Evolutionary conservation across 441 rosid species (phyloP).

Genomic region (Syzygium malaccense): DNA sequence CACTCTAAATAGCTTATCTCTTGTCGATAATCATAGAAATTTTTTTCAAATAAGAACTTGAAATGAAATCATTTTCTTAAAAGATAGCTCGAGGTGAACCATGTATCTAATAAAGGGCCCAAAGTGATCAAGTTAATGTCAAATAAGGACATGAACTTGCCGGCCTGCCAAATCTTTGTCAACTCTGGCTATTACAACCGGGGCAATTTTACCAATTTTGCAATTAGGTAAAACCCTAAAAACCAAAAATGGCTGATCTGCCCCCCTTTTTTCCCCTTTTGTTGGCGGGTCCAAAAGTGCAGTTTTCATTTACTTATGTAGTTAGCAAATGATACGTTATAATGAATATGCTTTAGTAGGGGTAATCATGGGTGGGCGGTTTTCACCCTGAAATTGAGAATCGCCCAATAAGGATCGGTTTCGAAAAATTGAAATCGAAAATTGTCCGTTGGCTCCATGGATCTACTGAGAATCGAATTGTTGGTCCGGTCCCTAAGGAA

Average conservation of each 20-base stretch:
- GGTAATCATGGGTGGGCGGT: too few species aligned
- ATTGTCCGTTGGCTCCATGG: too few species aligned
- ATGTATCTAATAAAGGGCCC: too few species aligned
- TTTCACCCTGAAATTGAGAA: too few species aligned
- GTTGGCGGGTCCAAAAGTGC: neutral
- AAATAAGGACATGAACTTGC: neutral
- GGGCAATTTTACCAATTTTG: neutral
- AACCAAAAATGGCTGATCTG: neutral
- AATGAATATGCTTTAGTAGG: neutral
- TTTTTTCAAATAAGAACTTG: accelerated
- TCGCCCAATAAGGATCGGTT: too few species aligned
- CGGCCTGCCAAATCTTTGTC: neutral
- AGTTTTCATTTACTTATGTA: neutral
- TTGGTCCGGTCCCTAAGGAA: too few species aligned
- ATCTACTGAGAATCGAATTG: too few species aligned
- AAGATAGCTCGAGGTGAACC: accelerated
- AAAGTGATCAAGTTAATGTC: neutral
- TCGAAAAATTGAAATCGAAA: too few species aligned
- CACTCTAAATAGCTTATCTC: neutral
- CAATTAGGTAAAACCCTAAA: neutral
- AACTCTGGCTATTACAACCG: too few species aligned
- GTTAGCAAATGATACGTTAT: neutral
- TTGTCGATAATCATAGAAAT: accelerated
- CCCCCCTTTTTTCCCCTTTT: neutral
- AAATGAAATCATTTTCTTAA: accelerated